A percentile compares a stretch with the other conserved stretches of the same genome.
Conservation (phyloP, 495 filamentous ascomycete species). For the Penicillium daleae region DNA sequence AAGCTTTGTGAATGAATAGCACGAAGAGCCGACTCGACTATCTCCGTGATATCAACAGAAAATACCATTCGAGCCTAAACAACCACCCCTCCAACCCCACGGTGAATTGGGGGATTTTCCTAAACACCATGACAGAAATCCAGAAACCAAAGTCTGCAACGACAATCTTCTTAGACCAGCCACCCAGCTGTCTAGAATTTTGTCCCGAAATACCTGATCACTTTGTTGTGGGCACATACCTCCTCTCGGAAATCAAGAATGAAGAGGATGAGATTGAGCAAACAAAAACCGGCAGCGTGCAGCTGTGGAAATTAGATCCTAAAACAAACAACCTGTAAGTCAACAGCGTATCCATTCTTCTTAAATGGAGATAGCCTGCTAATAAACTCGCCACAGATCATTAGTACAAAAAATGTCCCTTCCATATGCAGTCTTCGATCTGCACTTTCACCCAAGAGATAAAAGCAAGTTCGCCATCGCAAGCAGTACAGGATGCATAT, state of each 20-base stretch:
- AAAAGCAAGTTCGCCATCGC: slow-evolving; percentile 66
- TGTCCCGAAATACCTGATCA: slow-evolving; percentile 64
- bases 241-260: slow-evolving; percentile 59
- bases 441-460: slow-evolving; percentile 73
- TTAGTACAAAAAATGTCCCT: slow-evolving; percentile 53
- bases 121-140: slow-evolving; percentile 15
- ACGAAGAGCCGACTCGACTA: neutral
- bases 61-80: neutral
- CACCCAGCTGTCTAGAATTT: slow-evolving; percentile 87
- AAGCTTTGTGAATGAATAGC: neutral
- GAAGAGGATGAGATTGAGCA: slow-evolving; percentile 47
- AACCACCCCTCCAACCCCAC: neutral
- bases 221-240: slow-evolving; percentile 87
- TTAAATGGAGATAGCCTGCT: neutral
- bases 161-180: slow-evolving; percentile 55
- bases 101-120: neutral
- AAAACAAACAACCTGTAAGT: slow-evolving; percentile 55
- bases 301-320: slow-evolving; percentile 61
- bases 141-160: slow-evolving; percentile 38
- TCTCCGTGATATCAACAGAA: neutral
- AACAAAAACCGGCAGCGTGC: slow-evolving; percentile 71
- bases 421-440: slow-evolving; percentile 78
- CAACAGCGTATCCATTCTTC: too few relatives aligned
- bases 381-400: slow-evolving; percentile 26
- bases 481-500: slow-evolving; percentile 70